Evolutionary conservation across 768 basidiomycete genomes (phyloP).

Genomic region (Pholiota microspora): DNA sequence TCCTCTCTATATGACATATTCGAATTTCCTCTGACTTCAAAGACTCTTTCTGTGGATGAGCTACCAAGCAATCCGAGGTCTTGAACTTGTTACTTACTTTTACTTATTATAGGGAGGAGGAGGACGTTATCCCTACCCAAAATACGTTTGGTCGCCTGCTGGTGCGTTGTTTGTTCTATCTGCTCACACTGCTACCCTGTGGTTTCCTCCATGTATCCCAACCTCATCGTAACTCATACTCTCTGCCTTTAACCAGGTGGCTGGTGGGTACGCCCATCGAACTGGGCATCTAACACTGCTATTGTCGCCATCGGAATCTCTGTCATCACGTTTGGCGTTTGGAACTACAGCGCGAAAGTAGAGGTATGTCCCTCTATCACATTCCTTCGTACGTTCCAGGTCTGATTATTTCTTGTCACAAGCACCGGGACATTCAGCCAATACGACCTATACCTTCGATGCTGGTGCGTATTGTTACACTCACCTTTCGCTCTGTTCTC

Average conservation of each 20-base stretch:
- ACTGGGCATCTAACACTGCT: conserved; percentile 86
- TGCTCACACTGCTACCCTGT: background rate
- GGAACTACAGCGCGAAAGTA: conserved; percentile 70
- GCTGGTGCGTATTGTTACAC: conserved; percentile 50
- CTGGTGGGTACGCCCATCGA: conserved; percentile 92
- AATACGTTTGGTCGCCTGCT: conserved; percentile 93
- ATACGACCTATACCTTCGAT: conserved; percentile 76
- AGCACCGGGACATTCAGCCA: conserved; percentile 63
- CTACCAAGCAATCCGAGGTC: too few relatives aligned
- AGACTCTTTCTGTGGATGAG: background rate
- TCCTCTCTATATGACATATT: too few relatives aligned
- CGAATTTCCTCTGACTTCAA: background rate
- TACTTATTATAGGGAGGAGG: conserved; percentile 67
- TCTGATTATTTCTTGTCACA: conserved; percentile 1
- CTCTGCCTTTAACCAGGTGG: conserved; percentile 54
- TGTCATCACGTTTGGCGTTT: conserved; percentile 60
- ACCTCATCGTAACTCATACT: background rate
- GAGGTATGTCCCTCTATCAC: conserved; percentile 56
- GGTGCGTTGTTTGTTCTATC: conserved; percentile 39
- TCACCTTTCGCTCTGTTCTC: too few relatives aligned
- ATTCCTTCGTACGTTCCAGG: background rate
- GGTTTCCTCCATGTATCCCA: background rate
- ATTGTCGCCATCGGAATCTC: conserved; percentile 70
- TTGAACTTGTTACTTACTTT: background rate
- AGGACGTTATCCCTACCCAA: conserved; percentile 88